Evolutionary conservation across 1,284 basidiomycete species (phyloP).

Genomic region (Agaricales sp.): DNA sequence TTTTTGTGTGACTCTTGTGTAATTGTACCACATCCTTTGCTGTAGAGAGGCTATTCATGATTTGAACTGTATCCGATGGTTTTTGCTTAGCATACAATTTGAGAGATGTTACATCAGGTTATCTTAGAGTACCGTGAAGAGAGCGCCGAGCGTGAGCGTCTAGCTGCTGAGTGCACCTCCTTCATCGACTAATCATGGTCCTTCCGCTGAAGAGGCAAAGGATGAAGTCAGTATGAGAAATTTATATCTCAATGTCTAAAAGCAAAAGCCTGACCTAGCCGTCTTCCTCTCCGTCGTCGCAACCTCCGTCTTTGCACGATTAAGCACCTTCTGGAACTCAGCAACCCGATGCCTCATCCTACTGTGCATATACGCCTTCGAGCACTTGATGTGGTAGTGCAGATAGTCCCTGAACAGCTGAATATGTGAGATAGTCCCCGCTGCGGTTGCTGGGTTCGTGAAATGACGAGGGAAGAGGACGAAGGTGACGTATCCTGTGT

Average conservation of each 20-base stretch:
- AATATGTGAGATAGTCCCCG: conserved; percentile 89
- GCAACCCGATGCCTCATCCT: conserved; percentile 92
- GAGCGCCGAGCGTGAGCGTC: too few relatives aligned
- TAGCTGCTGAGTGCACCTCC: too few relatives aligned
- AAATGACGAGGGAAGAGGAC: conserved; percentile 98
- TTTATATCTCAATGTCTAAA: conserved; percentile 6
- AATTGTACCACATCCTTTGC: too few relatives aligned
- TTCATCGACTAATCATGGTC: conserved; percentile 12
- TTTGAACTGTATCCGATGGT: too few relatives aligned
- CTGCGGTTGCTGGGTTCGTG: conserved; percentile 59
- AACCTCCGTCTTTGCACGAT: conserved; percentile 94
- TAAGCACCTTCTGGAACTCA: conserved; percentile 97
- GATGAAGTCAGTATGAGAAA: background rate
- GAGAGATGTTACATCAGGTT: too few relatives aligned
- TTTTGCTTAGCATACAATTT: too few relatives aligned
- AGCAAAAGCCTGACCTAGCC: conserved; percentile 52
- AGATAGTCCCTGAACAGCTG: conserved; percentile 97
- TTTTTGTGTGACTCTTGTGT: too few relatives aligned
- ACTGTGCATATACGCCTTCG: conserved; percentile 99
- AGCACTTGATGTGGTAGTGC: conserved; percentile 99
- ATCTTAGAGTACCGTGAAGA: too few relatives aligned
- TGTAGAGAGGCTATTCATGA: too few relatives aligned
- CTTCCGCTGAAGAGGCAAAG: conserved; percentile 9
- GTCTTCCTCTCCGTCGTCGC: conserved; percentile 85
- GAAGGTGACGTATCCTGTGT: conserved; percentile 98